Percentiles rank a stretch among this genome's conserved stretches.
These are phyloP conservation scores for Sphaerulina populicola DNA, from an alignment of 2,329 filamentous ascomycete genomes.

Conservation along the genomic window DNA sequence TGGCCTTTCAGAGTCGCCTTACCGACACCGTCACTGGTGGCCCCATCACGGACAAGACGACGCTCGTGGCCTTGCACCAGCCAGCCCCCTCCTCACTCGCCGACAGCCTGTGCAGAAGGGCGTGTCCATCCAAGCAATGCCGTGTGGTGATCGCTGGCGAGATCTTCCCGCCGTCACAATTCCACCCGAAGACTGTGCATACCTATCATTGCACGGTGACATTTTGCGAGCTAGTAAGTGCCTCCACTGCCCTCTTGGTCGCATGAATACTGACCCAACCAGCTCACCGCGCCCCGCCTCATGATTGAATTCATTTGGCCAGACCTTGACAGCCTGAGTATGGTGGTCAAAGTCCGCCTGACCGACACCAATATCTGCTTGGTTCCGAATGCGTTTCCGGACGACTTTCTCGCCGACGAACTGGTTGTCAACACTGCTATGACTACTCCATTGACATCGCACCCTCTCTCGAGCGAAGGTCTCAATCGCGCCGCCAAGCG, in stretches of 20 bases:
- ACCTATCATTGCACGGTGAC: background rate
- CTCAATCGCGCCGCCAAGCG: constrained; percentile 4
- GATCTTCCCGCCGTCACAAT: background rate
- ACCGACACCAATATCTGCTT: constrained; percentile 1
- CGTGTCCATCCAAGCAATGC: constrained; percentile 7
- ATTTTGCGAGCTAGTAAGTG: constrained; percentile 9
- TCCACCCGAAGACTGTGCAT: background rate
- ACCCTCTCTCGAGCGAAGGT: constrained; percentile 3
- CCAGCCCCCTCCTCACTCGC: constrained; percentile 1
- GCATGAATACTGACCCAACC: background rate
- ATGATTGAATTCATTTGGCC: constrained; percentile 9
- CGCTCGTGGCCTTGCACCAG: constrained; percentile 13
- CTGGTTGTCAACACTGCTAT: background rate
- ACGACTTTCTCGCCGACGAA: constrained; percentile 6
- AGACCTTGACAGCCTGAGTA: background rate
- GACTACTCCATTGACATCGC: background rate
- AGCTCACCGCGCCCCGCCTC: constrained; percentile 12
- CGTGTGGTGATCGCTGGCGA: constrained; percentile 1
- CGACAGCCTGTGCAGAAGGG: constrained; percentile 2
- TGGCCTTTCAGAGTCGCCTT: constrained; percentile 10
- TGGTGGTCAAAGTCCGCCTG: constrained; percentile 4
- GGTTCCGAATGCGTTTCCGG: background rate
- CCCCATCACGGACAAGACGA: constrained; percentile 5
- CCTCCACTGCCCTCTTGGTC: background rate
- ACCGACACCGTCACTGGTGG: constrained; percentile 10